Evolutionary conservation across 768 basidiomycete species (phyloP), one percentile per base, ranked within the genome.

Genomic region (Tulasnella sp.): DNA sequence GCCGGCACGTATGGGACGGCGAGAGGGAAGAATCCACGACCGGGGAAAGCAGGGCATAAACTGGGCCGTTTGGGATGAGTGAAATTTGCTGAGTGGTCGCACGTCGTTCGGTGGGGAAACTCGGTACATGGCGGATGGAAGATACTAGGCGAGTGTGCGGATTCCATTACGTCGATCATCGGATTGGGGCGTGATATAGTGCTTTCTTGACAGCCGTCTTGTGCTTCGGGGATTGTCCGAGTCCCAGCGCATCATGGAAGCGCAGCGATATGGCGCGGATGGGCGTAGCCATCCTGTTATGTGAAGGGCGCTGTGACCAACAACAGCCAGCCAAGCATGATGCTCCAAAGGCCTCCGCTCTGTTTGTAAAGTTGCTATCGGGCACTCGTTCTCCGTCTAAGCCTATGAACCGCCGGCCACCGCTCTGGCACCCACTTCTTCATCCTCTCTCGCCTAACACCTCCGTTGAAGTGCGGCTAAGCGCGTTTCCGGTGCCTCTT

Each of bases 1-100:
- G 62, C 62, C 3, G 62, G 62, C 62, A 34, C 62, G 34, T 10
- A 68, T 68, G 62, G 31, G 62, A 36, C 27, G 62, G 62, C 62
- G 31, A 68, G 62, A 68, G 62, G 14, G 62, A 68, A 68, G 62
- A 7, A 16, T 68, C 62, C 62, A 68, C 62, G 62, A 34, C 62
- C 62, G 62, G 62, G 62, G 62, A 68, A 68, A 68, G 62, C 34
- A 31, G 18, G 58, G 62, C 62, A 68, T 68, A 68, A 68, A 68
- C 62, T 31, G 62, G 31, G 62, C 34, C 62, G 62, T 68, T 62
- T 27, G 34, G 62, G 62, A 34, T 68, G 62, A 34, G 34, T 68
- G 62, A 19, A 31, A 18, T 68, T 40, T 68, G 62, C 62, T 18
- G 27, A 16, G 62, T 27, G 62, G 62, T 34, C 2, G 62, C 34